Conservation (phyloP, 1,284 basidiomycete species). For the Boletus semigastroideus region DNA sequence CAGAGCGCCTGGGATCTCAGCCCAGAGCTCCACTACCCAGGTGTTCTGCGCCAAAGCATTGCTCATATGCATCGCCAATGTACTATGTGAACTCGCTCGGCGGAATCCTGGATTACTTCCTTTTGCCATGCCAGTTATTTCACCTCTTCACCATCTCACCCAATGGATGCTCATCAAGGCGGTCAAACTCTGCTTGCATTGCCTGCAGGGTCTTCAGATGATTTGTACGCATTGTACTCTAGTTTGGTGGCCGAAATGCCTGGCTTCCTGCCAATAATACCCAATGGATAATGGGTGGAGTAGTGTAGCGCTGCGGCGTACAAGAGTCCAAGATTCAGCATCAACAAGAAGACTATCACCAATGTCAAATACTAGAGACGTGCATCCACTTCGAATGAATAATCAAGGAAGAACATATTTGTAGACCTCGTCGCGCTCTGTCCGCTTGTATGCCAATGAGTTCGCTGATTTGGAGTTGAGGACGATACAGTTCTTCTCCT, state of each 20-base stretch:
- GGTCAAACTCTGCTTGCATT: slow-evolving; percentile 67
- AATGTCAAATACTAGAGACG: too few relatives aligned
- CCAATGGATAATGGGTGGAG: too few relatives aligned
- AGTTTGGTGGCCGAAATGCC: slow-evolving; percentile 69
- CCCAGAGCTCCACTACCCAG: slow-evolving; percentile 84
- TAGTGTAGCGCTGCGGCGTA: too few relatives aligned
- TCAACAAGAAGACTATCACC: too few relatives aligned
- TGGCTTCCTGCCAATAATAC: too few relatives aligned
- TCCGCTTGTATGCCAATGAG: background rate
- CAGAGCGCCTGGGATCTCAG: slow-evolving; percentile 87
- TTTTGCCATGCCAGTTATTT: slow-evolving; percentile 91
- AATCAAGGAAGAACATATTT: too few relatives aligned
- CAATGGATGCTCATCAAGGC: slow-evolving; percentile 99
- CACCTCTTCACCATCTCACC: slow-evolving; percentile 91
- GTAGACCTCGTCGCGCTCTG: too few relatives aligned
- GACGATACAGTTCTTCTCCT: background rate
- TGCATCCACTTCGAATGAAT: too few relatives aligned
- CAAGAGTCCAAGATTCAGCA: too few relatives aligned
- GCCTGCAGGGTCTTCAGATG: background rate
- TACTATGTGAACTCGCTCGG: slow-evolving; percentile 90
- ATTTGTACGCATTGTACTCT: slow-evolving; percentile 10
- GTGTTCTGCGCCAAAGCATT: slow-evolving; percentile 66
- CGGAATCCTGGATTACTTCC: slow-evolving; percentile 78
- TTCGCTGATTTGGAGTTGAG: background rate
- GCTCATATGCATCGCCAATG: slow-evolving; percentile 83